These are phyloP conservation scores for Neurospora sp. DNA, from an alignment of 495 filamentous ascomycete species.

Conservation along the genomic window DNA sequence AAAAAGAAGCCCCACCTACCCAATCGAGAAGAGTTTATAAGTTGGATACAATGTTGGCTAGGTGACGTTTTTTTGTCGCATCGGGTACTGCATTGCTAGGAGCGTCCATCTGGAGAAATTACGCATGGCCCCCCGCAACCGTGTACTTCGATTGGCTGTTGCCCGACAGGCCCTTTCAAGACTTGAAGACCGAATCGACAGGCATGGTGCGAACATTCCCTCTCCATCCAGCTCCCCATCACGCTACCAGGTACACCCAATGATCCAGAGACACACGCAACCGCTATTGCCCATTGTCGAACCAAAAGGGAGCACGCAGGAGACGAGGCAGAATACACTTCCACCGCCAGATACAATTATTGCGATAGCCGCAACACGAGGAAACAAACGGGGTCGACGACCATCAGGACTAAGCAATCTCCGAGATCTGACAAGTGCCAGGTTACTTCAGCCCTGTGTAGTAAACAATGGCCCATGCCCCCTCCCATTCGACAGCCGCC, in stretches of 20 bases:
- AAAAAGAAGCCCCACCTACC: conserved; percentile 7
- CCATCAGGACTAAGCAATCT: not conserved
- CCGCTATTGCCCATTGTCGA: not conserved
- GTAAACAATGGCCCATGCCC: not conserved
- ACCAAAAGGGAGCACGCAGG: not conserved
- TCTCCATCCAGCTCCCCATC: not conserved
- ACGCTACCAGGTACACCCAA: not conserved
- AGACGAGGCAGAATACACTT: not conserved
- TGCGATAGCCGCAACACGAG: not conserved
- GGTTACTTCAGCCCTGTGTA: not conserved
- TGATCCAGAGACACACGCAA: not conserved
- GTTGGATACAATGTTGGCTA: not conserved
- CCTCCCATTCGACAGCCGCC: not conserved
- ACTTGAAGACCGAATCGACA: not conserved
- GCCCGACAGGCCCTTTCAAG: not conserved
- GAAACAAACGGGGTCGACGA: not conserved
- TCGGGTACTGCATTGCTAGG: not conserved
- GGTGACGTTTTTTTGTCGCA: not conserved
- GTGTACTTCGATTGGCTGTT: conserved; percentile 6
- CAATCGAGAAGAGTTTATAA: conserved; percentile 1
- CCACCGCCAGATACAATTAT: not conserved
- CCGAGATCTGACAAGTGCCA: not conserved
- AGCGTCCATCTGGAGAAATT: not conserved
- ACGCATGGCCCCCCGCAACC: not conserved
- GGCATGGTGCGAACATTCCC: not conserved